phyloP scores from a whole-genome alignment of 1,139 yeast genomes.

The Taphrina confusa region DNA sequence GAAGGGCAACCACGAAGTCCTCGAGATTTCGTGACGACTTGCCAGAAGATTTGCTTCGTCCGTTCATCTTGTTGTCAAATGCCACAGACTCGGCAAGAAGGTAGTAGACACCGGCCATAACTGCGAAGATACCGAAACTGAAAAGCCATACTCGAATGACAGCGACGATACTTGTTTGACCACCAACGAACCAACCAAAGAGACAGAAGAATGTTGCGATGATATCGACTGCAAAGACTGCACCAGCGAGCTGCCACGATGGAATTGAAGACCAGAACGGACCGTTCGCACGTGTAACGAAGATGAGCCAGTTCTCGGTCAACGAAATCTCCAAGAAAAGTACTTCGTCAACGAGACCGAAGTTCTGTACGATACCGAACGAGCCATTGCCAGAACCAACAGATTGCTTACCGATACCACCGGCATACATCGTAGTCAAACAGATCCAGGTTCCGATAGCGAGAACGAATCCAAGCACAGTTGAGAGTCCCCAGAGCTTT shows the following conservation, averaged over 20 bases:
- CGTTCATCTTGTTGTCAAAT: conserved; percentile 92
- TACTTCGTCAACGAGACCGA: conserved; percentile 50
- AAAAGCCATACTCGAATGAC: conserved; percentile 68
- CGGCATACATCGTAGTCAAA: conserved; percentile 66
- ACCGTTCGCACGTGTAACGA: conserved; percentile 77
- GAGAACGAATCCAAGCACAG: conserved; percentile 63
- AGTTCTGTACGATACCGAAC: conserved; percentile 31
- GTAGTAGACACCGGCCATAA: conserved; percentile 70
- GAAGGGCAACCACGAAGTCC: conserved; percentile 95
- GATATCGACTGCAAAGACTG: conserved; percentile 67
- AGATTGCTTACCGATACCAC: conserved; percentile 39
- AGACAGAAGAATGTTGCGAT: conserved; percentile 69
- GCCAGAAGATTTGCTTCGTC: conserved; percentile 62
- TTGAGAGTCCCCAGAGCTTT: conserved; percentile 77
- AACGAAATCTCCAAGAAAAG: conserved; percentile 71
- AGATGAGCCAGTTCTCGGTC: conserved; percentile 77
- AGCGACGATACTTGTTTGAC: conserved; percentile 68
- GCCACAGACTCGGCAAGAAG: conserved; percentile 76
- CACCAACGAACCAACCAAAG: conserved; percentile 72
- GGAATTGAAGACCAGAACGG: conserved; percentile 73
- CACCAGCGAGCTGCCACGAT: conserved; percentile 73
- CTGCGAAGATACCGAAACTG: conserved; percentile 71
- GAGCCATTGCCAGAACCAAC: conserved; percentile 29
- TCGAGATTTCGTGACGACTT: conserved; percentile 78
- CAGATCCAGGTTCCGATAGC: conserved; percentile 75